Percentiles rank a stretch among this genome's conserved stretches.
Evolutionary conservation across 257 asterid species (phyloP).

Genomic region (Jasminum sambac): DNA sequence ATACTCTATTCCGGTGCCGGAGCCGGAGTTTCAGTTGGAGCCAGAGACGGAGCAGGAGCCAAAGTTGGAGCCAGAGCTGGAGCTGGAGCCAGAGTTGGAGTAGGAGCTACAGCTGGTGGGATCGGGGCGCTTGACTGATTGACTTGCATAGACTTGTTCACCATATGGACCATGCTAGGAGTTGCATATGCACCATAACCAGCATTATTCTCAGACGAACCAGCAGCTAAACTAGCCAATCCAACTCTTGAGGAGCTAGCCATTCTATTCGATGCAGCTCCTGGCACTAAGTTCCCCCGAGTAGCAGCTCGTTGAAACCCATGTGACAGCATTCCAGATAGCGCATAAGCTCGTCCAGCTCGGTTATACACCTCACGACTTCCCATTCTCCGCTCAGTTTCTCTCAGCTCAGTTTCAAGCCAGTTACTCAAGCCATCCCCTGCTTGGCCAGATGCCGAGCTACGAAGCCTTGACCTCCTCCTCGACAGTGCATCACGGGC

Average conservation of each 20-base stretch:
- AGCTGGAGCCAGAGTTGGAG: not conserved
- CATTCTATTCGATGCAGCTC: not conserved
- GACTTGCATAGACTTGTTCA: constrained; percentile 28
- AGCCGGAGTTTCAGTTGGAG: too few species aligned
- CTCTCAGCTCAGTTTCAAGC: constrained; percentile 29
- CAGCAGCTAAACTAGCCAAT: not conserved
- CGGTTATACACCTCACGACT: not conserved
- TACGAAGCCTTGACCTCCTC: constrained; percentile 4
- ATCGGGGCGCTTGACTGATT: not conserved
- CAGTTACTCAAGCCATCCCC: constrained; percentile 24
- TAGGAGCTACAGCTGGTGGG: not conserved
- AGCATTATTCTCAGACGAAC: not conserved
- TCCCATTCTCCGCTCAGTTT: constrained; percentile 20
- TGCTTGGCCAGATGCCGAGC: constrained; percentile 18
- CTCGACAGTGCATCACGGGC: constrained; percentile 21
- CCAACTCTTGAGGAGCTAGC: not conserved
- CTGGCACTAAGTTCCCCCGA: constrained; percentile 15
- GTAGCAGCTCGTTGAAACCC: constrained; percentile 28
- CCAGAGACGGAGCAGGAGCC: not conserved
- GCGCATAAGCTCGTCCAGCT: constrained; percentile 29
- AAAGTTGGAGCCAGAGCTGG: not conserved
- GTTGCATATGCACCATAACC: constrained; percentile 28
- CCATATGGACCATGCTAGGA: constrained; percentile 31
- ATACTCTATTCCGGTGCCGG: not conserved
- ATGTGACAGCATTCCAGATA: constrained; percentile 37